Percentiles rank a stretch among this genome's conserved stretches.
Evolutionary conservation across 495 filamentous ascomycete species (phyloP).

Genomic region (Penicillium chermesinum): DNA sequence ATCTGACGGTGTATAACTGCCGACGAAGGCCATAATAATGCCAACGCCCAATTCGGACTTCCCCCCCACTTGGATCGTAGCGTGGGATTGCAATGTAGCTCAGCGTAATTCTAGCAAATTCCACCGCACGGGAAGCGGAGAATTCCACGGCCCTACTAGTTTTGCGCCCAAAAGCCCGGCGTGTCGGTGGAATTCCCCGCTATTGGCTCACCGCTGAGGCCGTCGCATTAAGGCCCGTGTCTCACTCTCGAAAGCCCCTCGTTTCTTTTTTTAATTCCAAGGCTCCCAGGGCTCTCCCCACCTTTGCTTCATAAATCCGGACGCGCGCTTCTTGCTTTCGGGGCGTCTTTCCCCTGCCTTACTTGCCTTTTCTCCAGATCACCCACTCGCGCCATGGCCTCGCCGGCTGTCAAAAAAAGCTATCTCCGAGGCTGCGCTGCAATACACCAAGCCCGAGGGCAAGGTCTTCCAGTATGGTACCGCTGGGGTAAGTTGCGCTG

Average conservation of each 20-base stretch:
- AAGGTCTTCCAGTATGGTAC: slow-evolving; percentile 87
- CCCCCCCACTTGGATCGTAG: slow-evolving; percentile 6
- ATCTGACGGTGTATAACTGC: slow-evolving; percentile 12
- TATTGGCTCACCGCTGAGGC: slow-evolving; percentile 28
- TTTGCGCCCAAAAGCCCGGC: slow-evolving; percentile 15
- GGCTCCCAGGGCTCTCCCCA: slow-evolving; percentile 9
- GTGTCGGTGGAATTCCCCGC: slow-evolving; percentile 13
- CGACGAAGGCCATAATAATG: slow-evolving; percentile 10
- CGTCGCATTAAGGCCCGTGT: slow-evolving; percentile 28
- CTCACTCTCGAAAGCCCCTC: slow-evolving; percentile 26
- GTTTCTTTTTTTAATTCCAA: slow-evolving; percentile 28
- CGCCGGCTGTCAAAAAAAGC: slow-evolving; percentile 41
- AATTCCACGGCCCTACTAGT: slow-evolving; percentile 13
- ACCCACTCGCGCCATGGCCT: slow-evolving; percentile 36
- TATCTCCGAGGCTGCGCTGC: slow-evolving; percentile 39
- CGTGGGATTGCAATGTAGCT: not conserved
- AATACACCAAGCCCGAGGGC: slow-evolving; percentile 61
- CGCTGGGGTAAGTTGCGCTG: slow-evolving; percentile 62
- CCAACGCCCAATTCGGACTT: not conserved
- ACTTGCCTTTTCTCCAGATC: slow-evolving; percentile 8
- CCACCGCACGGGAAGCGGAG: too few species aligned
- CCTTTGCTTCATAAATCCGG: slow-evolving; percentile 1
- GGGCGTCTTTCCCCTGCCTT: slow-evolving; percentile 4
- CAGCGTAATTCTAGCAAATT: not conserved
- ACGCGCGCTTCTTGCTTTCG: slow-evolving; percentile 3